These are phyloP conservation scores for Meira nashicola DNA, from an alignment of 1,284 basidiomycete species.

Conservation along the genomic window DNA sequence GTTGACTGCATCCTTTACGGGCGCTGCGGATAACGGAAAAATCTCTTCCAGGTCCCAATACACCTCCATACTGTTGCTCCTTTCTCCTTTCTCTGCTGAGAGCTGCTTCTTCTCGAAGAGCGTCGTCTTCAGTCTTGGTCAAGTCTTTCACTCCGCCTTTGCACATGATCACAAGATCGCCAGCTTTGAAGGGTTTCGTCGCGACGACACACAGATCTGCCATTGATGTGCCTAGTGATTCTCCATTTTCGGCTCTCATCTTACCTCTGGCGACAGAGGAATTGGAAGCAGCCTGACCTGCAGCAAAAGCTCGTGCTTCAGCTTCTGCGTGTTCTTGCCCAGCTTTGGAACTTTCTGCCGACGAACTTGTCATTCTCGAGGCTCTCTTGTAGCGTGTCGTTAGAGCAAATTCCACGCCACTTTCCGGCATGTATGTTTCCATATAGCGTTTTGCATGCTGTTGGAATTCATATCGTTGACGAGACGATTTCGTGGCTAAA, in stretches of 20 bases:
- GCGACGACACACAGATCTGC: constrained; percentile 84
- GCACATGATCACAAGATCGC: constrained; percentile 70
- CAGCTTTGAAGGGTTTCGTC: constrained; percentile 66
- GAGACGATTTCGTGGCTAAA: constrained; percentile 32
- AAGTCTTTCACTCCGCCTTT: constrained; percentile 58
- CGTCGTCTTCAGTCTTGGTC: constrained; percentile 52
- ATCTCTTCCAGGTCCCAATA: constrained; percentile 63
- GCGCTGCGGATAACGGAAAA: constrained; percentile 87
- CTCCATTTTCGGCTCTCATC: constrained; percentile 20
- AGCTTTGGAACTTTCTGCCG: constrained; percentile 4
- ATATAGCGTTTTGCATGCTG: constrained; percentile 47
- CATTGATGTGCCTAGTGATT: constrained; percentile 59
- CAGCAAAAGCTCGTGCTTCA: not conserved
- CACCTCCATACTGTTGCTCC: constrained; percentile 58
- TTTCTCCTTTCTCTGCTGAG: constrained; percentile 27
- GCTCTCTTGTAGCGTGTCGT: constrained; percentile 41
- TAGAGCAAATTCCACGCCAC: constrained; percentile 47
- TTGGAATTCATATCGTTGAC: constrained; percentile 35
- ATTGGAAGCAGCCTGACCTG: not conserved
- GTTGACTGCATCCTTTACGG: constrained; percentile 82
- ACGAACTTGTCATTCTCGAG: not conserved
- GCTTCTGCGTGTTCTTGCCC: constrained; percentile 5
- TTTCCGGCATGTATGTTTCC: constrained; percentile 48
- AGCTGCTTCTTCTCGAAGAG: constrained; percentile 68
- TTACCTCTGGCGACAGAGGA: constrained; percentile 18